These are phyloP conservation scores for Pythium guiyangense DNA, from an alignment of 352 stramenopile species.

Conservation along the genomic window DNA sequence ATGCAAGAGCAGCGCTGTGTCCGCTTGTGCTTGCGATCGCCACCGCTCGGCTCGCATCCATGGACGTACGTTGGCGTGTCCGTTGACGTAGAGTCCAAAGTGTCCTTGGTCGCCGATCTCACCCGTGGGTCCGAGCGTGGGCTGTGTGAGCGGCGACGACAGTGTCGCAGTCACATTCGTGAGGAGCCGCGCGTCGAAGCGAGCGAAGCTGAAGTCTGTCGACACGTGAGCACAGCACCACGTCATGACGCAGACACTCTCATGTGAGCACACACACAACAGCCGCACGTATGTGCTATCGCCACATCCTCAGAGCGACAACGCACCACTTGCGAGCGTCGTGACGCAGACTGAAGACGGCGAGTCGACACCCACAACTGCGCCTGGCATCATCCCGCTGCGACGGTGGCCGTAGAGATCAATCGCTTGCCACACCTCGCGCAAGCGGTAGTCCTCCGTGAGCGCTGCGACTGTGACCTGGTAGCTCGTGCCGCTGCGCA, in stretches of 20 bases:
- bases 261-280: too few species aligned
- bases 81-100: constrained; percentile 88
- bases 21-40: background rate
- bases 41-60: background rate
- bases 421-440: constrained; percentile 46
- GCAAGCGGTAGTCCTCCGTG: constrained; percentile 59
- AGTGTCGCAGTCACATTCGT: constrained; percentile 62
- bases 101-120: too few species aligned
- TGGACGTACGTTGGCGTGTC: constrained; percentile 66
- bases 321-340: constrained; percentile 48
- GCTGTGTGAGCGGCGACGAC: constrained; percentile 21
- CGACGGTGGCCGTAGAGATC: constrained; percentile 80
- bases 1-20: too few species aligned
- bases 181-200: constrained; percentile 67
- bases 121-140: constrained; percentile 76
- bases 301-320: too few species aligned
- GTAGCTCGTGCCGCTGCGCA: constrained; percentile 60
- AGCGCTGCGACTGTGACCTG: constrained; percentile 76
- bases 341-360: constrained; percentile 31
- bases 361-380: constrained; percentile 49
- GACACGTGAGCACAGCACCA: too few species aligned
- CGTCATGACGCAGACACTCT: too few species aligned
- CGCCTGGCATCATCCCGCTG: constrained; percentile 34
- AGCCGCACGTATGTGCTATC: background rate
- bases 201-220: constrained; percentile 73